These are phyloP conservation scores for Calonectria honghensis DNA, from an alignment of 2,329 filamentous ascomycete genomes.

Conservation along the genomic window DNA sequence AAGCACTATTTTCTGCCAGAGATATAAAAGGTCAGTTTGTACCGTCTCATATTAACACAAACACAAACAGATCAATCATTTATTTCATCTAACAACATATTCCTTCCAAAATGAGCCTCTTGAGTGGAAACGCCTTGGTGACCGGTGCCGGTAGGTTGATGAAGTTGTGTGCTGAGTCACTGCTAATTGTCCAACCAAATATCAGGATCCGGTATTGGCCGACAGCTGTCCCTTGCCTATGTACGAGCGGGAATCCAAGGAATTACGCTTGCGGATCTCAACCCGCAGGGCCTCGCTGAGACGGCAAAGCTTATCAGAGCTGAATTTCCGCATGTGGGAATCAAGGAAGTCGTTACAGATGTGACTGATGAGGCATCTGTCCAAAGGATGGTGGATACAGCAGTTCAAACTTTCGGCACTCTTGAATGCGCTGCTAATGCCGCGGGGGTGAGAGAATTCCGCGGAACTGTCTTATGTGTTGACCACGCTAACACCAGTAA, in stretches of 20 bases:
- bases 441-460: background rate
- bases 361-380: background rate
- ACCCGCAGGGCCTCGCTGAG: background rate
- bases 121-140: background rate
- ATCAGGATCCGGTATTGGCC: slow-evolving; percentile 1
- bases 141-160: background rate
- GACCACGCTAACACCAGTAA: too few relatives aligned
- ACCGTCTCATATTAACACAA: too few relatives aligned
- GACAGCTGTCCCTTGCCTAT: background rate
- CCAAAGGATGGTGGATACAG: background rate
- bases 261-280: background rate
- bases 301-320: background rate
- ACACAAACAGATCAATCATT: too few relatives aligned
- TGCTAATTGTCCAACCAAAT: background rate
- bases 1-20: too few relatives aligned
- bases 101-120: background rate
- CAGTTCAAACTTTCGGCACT: background rate
- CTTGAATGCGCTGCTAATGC: slow-evolving; percentile 2
- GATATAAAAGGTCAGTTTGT: too few relatives aligned
- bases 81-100: too few relatives aligned
- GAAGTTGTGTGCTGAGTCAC: too few relatives aligned
- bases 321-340: background rate
- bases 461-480: too few relatives aligned
- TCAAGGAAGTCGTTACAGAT: background rate
- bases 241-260: slow-evolving; percentile 1